Conservation (phyloP, 192 early-diverging fungal genomes). For the Backusella macrospora region DNA sequence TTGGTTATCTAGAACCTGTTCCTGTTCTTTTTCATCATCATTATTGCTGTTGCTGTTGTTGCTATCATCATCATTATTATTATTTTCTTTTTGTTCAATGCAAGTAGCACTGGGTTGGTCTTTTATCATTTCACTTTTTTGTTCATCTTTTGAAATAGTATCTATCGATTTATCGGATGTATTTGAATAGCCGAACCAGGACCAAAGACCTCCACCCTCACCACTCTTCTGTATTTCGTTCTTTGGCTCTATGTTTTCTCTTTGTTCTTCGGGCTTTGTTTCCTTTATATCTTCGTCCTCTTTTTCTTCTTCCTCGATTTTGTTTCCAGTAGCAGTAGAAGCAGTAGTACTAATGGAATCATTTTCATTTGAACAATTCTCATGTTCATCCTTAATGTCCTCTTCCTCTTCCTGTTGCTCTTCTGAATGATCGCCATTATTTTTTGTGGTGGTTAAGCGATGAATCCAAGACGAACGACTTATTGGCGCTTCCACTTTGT, state of each 20-base stretch:
- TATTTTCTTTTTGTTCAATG: not conserved
- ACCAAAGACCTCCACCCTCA: not conserved
- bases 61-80: not conserved
- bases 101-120: not conserved
- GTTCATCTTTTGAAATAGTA: not conserved
- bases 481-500: not conserved
- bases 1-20: not conserved
- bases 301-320: not conserved
- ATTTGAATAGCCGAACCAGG: slow-evolving; percentile 16
- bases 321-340: not conserved
- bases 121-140: not conserved
- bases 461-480: slow-evolving; percentile 16
- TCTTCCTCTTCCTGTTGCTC: not conserved
- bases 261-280: not conserved
- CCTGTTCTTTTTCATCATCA: not conserved
- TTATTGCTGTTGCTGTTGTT: not conserved
- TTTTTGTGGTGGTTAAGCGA: slow-evolving; percentile 4
- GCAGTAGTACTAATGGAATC: not conserved
- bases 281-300: not conserved
- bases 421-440: not conserved
- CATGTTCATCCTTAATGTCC: not conserved
- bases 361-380: not conserved
- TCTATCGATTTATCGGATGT: not conserved
- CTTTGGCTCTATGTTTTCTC: not conserved
- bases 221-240: not conserved